Conservation (phyloP, 192 early-diverging fungal genomes). For the Cetraspora pellucida region DNA sequence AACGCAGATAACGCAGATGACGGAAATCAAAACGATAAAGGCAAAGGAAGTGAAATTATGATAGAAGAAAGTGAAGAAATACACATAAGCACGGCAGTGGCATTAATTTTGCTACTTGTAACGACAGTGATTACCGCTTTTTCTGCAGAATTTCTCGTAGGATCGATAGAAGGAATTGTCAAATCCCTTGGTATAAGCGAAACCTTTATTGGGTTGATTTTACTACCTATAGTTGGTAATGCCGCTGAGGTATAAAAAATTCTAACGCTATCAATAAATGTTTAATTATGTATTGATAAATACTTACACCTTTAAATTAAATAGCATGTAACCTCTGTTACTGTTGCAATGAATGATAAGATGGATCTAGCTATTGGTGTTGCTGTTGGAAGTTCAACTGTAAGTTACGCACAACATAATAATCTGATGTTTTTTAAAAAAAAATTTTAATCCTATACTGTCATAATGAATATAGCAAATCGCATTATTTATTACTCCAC, state of each 20-base stretch:
- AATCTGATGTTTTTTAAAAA: background rate
- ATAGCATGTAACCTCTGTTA: constrained; percentile 79
- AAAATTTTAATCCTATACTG: background rate
- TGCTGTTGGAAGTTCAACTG: constrained; percentile 83
- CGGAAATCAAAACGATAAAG: too few species aligned
- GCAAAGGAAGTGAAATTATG: background rate
- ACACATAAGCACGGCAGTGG: constrained; percentile 50
- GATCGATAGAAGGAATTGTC: constrained; percentile 76
- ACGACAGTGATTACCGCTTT: constrained; percentile 74
- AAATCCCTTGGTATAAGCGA: constrained; percentile 68
- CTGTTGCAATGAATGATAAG: constrained; percentile 83
- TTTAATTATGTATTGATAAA: background rate
- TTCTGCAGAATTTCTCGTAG: constrained; percentile 85
- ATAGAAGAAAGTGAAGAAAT: constrained; percentile 73
- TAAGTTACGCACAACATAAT: background rate
- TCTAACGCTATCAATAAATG: background rate
- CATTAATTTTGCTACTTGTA: constrained; percentile 52
- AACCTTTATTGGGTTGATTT: constrained; percentile 90
- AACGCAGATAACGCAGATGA: too few species aligned
- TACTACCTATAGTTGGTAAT: constrained; percentile 91
- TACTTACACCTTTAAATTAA: constrained; percentile 32
- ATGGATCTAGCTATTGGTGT: constrained; percentile 91
- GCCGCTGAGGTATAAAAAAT: constrained; percentile 59
- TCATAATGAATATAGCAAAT: constrained; percentile 61
- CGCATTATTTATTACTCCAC: constrained; percentile 72